A percentile compares a stretch with the other conserved stretches of the same genome.
Evolutionary conservation across 495 filamentous ascomycete genomes (phyloP).

Genomic region (Podospora sp.): DNA sequence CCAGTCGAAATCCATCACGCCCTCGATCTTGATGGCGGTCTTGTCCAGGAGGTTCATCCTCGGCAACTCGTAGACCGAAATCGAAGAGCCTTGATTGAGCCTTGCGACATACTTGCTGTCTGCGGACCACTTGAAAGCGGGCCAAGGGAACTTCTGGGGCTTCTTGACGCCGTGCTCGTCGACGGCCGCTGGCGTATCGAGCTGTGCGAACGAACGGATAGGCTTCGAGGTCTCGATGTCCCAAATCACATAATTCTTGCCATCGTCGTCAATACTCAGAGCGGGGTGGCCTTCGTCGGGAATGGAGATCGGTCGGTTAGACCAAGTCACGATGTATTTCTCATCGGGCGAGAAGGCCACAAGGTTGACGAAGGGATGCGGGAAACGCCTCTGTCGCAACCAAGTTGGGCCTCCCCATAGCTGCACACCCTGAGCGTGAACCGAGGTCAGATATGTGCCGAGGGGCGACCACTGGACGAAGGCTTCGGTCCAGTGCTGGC

Average conservation of each 20-base stretch:
- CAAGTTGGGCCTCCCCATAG: slow-evolving; percentile 92
- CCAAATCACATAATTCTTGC: slow-evolving; percentile 99
- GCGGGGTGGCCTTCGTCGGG: slow-evolving; percentile 81
- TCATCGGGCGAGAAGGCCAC: slow-evolving; percentile 94
- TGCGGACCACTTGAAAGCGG: slow-evolving; percentile 97
- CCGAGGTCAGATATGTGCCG: slow-evolving; percentile 90
- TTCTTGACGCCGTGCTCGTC: slow-evolving; percentile 55
- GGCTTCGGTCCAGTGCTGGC: slow-evolving; percentile 92
- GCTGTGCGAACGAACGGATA: slow-evolving; percentile 85
- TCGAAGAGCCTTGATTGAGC: slow-evolving; percentile 81
- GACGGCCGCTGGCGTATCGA: slow-evolving; percentile 70
- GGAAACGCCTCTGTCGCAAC: slow-evolving; percentile 87
- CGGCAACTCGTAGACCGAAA: slow-evolving; percentile 93
- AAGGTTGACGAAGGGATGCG: slow-evolving; percentile 92
- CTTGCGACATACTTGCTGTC: slow-evolving; percentile 97
- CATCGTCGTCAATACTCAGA: slow-evolving; percentile 87
- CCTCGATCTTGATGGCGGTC: slow-evolving; percentile 90
- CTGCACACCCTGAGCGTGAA: slow-evolving; percentile 93
- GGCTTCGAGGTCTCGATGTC: slow-evolving; percentile 89
- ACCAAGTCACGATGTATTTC: slow-evolving; percentile 95
- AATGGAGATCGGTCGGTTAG: slow-evolving; percentile 84
- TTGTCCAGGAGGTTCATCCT: slow-evolving; percentile 89
- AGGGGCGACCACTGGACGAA: slow-evolving; percentile 97
- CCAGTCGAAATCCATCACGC: slow-evolving; percentile 98
- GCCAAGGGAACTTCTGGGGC: slow-evolving; percentile 93